Evolutionary conservation across 805 yeast species (phyloP).

Genomic region (Cyberlindnera subsufficiens): DNA sequence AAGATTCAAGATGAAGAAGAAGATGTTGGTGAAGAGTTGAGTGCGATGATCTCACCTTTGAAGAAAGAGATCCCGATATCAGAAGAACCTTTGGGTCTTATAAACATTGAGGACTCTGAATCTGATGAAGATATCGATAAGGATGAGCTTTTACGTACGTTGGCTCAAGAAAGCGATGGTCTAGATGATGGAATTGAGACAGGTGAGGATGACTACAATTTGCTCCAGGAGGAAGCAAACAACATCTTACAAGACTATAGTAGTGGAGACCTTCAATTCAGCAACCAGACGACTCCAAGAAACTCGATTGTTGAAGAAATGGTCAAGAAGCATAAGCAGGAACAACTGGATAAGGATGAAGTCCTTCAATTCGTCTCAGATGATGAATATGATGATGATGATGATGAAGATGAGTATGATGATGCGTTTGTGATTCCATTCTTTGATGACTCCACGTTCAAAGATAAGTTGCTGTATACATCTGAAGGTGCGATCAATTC

Average conservation of each 20-base stretch:
- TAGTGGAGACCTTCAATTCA: constrained; percentile 23
- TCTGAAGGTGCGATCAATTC: constrained; percentile 10
- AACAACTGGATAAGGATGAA: constrained; percentile 31
- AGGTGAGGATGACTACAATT: constrained; percentile 29
- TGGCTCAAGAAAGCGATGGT: constrained; percentile 29
- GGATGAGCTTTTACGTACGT: constrained; percentile 35
- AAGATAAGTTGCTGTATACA: constrained; percentile 12
- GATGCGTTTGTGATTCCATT: constrained; percentile 45
- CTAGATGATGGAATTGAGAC: constrained; percentile 31
- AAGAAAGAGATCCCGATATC: constrained; percentile 13
- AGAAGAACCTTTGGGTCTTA: constrained; percentile 19
- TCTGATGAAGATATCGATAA: constrained; percentile 54
- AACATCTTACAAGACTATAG: constrained; percentile 36
- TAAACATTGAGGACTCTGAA: constrained; percentile 25
- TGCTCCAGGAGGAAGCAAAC: constrained; percentile 36
- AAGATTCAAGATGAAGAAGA: constrained; percentile 35
- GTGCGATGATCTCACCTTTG: constrained; percentile 13
- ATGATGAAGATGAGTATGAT: constrained; percentile 17
- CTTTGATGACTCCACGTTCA: constrained; percentile 32
- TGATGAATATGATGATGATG: constrained; percentile 17
- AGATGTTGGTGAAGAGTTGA: constrained; percentile 56
- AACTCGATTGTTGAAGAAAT: constrained; percentile 27
- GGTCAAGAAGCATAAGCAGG: constrained; percentile 39
- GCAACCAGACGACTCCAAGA: constrained; percentile 27
- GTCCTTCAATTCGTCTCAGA: constrained; percentile 28